Percentiles rank a stretch among this genome's conserved stretches.
Conservation (phyloP, 257 asterid genomes). For the Jasminum sambac region DNA sequence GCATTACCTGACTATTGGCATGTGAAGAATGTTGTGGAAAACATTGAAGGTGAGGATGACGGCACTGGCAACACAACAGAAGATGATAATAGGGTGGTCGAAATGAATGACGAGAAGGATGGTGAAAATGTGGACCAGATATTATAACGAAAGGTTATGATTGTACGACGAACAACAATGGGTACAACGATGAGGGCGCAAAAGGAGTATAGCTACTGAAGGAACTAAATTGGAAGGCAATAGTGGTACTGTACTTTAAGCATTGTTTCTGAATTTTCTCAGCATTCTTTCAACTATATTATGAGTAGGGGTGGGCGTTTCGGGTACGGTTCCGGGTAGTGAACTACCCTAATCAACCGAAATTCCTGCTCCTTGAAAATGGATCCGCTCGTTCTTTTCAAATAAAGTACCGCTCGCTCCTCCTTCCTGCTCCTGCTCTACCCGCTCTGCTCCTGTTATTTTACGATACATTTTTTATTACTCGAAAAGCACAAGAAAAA, state of each 20-base stretch:
- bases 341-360: no score
- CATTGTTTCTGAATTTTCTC: not conserved
- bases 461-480: no score
- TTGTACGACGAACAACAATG: conserved; percentile 30
- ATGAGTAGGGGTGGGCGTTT: no score
- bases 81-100: conserved; percentile 45
- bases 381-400: no score
- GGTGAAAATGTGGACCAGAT: conserved; percentile 33
- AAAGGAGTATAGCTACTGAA: conserved; percentile 73
- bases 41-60: conserved; percentile 31
- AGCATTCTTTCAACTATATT: conserved; percentile 32
- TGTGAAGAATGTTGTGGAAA: conserved; percentile 27
- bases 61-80: conserved; percentile 53
- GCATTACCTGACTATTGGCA: conserved; percentile 32
- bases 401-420: no score
- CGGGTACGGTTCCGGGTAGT: no score
- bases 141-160: conserved; percentile 34
- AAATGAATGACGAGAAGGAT: conserved; percentile 43
- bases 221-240: not conserved
- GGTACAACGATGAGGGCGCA: conserved; percentile 41
- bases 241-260: not conserved
- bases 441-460: no score
- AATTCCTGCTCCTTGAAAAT: no score
- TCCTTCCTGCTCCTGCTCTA: no score
- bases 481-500: no score